Conservation (phyloP, 2,329 filamentous ascomycete genomes). For the Botryotinia calthae region DNA sequence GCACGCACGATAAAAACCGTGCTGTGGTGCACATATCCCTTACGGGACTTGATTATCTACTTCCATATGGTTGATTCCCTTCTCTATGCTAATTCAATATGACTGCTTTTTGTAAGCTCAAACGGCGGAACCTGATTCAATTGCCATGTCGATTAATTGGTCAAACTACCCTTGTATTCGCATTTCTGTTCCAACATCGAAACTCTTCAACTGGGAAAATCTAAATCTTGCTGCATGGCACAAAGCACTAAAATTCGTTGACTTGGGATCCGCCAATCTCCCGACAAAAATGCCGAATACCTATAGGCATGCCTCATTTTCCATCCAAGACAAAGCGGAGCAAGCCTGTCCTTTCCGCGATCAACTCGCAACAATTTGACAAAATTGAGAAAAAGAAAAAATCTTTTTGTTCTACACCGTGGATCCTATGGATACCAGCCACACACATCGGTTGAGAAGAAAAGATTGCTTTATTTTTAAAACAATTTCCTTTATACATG, state of each 20-base stretch:
- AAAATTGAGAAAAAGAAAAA: neutral
- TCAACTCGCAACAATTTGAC: neutral
- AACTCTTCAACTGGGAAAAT: neutral
- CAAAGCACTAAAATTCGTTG: neutral
- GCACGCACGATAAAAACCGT: neutral
- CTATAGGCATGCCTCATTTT: neutral
- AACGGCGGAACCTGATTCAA: neutral
- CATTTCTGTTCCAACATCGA: neutral
- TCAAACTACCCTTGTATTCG: neutral
- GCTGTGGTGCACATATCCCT: neutral
- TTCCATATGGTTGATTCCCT: neutral
- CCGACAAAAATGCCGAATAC: neutral
- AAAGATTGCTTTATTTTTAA: neutral
- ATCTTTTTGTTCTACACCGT: neutral
- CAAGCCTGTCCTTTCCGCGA: neutral
- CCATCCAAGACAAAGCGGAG: neutral
- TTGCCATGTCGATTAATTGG: neutral
- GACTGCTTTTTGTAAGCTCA: neutral
- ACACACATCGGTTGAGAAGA: too few relatives aligned
- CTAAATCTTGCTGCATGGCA: neutral
- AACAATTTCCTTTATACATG: neutral
- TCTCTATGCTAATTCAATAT: neutral
- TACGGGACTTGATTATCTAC: neutral
- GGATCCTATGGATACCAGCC: neutral
- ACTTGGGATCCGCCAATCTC: neutral